Conservation (phyloP, 345 rosid genomes). For the Dipteronia sinensis region DNA sequence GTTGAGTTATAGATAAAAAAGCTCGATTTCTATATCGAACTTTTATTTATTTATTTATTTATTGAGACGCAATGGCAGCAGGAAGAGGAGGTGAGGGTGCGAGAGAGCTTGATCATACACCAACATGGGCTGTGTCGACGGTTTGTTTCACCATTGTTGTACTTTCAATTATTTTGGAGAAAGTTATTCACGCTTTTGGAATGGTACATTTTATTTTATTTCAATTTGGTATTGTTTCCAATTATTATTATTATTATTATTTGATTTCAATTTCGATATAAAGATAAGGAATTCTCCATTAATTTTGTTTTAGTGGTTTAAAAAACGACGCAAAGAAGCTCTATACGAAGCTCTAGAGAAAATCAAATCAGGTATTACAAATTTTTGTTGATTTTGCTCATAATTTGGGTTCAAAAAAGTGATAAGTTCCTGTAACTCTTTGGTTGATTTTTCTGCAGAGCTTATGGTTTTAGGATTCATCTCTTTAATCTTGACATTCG, state of each 20-base stretch:
- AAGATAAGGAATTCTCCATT: too few relatives aligned
- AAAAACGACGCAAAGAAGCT: constrained; percentile 55
- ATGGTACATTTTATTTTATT: constrained; percentile 34
- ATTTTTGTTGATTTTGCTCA: not conserved
- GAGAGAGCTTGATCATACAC: constrained; percentile 90
- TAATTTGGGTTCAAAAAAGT: too few relatives aligned
- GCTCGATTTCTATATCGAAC: not conserved
- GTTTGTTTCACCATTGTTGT: constrained; percentile 69
- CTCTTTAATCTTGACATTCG: constrained; percentile 76
- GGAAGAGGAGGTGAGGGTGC: constrained; percentile 31
- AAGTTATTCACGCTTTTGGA: constrained; percentile 59
- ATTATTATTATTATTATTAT: not conserved
- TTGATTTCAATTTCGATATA: not conserved
- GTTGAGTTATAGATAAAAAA: not conserved
- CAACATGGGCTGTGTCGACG: constrained; percentile 90
- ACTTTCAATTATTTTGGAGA: constrained; percentile 72
- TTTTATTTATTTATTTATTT: not conserved
- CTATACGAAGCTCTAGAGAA: constrained; percentile 83
- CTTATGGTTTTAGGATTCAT: constrained; percentile 97
- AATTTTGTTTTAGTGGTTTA: constrained; percentile 45
- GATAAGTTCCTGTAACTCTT: too few relatives aligned
- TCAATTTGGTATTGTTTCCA: too few relatives aligned
- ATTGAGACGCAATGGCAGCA: constrained; percentile 42
- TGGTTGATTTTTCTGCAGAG: constrained; percentile 42
- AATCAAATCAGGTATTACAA: constrained; percentile 61